Base-by-base conservation (phyloP, 441 rosid genomes). In the Hura crepitans region DNA sequence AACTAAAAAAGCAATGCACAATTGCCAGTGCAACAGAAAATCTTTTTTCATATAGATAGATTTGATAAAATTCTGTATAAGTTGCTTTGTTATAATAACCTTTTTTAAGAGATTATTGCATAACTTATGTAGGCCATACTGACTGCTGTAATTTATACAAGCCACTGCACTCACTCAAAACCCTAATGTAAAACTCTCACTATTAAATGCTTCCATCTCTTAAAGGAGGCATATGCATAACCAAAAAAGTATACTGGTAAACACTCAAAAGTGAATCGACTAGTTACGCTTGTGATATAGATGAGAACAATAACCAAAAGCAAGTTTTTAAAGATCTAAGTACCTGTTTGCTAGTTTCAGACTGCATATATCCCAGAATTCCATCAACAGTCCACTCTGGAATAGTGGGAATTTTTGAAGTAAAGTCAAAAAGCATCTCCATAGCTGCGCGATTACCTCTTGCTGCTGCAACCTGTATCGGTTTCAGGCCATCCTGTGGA, bases 331-430 rank as follows among this genome's bases (percentile, higher is more conserved):
- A 43, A 33, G 65, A 69, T 70, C 57, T 33, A 50, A 30, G 13
- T 75, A 85, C 85, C 83, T 81, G 86, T 77, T 81, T 82, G 75
- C 70, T 72, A 56, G 75, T 42, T 77, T 82, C 87, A 75, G 93
- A 75, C 72, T 79, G 83, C 86, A 82, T 81, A 69, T 80, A 70
- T 62, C 76, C 77, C 54, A 94, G 80, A 79, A 94, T 79, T 55
- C 90, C 96, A 70, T 88, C 91, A 37, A 88, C 86, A 5, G 91
- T 82, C 98, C 98, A 94, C 43, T 94, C 85, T 2, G 83, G 81
- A 71, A 88, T 77, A 37, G 84, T 49, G 14, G 80, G 81, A 50
- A 84, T 62, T 81, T 82, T 84, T 27, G 86, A 72, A 54, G 96
- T 91, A 69, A 78, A 76, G 8, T 92, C 90, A 74, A 89, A 82